Conservation (phyloP, 2,329 filamentous ascomycete genomes). For the Trichoderma breve region DNA sequence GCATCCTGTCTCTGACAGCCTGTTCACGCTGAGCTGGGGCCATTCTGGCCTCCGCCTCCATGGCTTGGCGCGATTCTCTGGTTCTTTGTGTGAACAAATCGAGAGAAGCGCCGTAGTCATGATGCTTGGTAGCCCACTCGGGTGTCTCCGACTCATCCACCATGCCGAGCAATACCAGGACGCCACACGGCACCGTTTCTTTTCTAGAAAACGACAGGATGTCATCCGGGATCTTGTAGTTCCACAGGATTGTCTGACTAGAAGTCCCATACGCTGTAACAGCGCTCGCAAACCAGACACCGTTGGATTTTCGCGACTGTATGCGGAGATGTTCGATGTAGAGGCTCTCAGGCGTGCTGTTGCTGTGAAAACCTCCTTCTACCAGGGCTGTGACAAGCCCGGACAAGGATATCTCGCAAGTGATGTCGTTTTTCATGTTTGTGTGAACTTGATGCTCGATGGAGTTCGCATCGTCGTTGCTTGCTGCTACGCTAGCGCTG, state of each 20-base stretch:
- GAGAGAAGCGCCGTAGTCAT: conserved; percentile 35
- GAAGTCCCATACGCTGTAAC: conserved; percentile 55
- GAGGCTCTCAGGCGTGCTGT: conserved; percentile 36
- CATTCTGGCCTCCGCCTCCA: conserved; percentile 46
- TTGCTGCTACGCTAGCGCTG: neutral
- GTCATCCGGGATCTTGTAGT: conserved; percentile 55
- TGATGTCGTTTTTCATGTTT: conserved; percentile 35
- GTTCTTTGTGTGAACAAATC: conserved; percentile 35
- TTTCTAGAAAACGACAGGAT: conserved; percentile 50
- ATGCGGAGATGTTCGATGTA: conserved; percentile 49
- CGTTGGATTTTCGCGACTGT: conserved; percentile 35
- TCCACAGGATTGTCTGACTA: conserved; percentile 57
- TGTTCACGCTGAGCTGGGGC: conserved; percentile 40
- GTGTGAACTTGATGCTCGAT: conserved; percentile 33
- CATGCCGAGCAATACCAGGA: conserved; percentile 54
- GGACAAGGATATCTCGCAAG: conserved; percentile 49
- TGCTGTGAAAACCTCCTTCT: conserved; percentile 34
- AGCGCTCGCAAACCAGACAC: conserved; percentile 57
- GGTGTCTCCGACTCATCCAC: conserved; percentile 53
- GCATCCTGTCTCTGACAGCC: conserved; percentile 42
- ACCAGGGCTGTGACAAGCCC: conserved; percentile 47
- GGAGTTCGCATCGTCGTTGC: conserved; percentile 34
- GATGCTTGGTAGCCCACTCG: conserved; percentile 49
- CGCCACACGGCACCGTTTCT: conserved; percentile 56
- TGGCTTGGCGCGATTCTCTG: conserved; percentile 42